phyloP scores from a whole-genome alignment of 1,139 yeast species.

The Candida tetrigidarum region DNA sequence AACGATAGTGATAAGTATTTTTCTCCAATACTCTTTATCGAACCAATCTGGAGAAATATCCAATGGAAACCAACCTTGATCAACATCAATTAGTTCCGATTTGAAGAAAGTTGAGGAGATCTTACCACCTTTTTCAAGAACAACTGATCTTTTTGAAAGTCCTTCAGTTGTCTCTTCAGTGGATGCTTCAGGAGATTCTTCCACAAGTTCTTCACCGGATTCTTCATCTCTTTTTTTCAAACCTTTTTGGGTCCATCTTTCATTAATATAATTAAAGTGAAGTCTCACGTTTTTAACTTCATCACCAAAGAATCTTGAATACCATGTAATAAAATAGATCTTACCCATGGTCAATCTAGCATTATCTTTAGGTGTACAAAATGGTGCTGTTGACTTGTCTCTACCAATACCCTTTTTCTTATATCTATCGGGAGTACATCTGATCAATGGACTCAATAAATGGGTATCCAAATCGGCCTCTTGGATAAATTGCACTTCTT shows the following conservation, averaged over 20 bases:
- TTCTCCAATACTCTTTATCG: constrained; percentile 47
- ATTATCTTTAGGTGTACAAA: constrained; percentile 78
- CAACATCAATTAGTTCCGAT: constrained; percentile 72
- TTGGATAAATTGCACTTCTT: constrained; percentile 56
- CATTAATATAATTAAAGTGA: constrained; percentile 69
- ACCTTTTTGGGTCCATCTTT: constrained; percentile 57
- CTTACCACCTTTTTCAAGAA: constrained; percentile 43
- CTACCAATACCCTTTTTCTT: constrained; percentile 66
- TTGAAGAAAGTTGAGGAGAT: constrained; percentile 57
- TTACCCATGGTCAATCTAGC: constrained; percentile 56
- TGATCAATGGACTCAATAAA: constrained; percentile 71
- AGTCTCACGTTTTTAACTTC: constrained; percentile 61
- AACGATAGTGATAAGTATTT: constrained; percentile 65
- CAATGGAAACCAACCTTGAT: constrained; percentile 66
- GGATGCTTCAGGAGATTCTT: neutral
- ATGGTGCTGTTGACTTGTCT: constrained; percentile 65
- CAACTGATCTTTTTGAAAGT: constrained; percentile 33
- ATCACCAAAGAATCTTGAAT: constrained; percentile 57
- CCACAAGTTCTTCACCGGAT: constrained; percentile 3
- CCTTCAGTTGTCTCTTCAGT: neutral
- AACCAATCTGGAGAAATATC: constrained; percentile 67
- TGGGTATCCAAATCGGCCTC: constrained; percentile 71
- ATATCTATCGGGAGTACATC: constrained; percentile 84
- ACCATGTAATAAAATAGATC: constrained; percentile 84
- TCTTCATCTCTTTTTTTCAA: constrained; percentile 43